A percentile compares a stretch with the other conserved stretches of the same genome.
phyloP scores from a whole-genome alignment of 2,329 filamentous ascomycete genomes.

The Botrytis fragariae region DNA sequence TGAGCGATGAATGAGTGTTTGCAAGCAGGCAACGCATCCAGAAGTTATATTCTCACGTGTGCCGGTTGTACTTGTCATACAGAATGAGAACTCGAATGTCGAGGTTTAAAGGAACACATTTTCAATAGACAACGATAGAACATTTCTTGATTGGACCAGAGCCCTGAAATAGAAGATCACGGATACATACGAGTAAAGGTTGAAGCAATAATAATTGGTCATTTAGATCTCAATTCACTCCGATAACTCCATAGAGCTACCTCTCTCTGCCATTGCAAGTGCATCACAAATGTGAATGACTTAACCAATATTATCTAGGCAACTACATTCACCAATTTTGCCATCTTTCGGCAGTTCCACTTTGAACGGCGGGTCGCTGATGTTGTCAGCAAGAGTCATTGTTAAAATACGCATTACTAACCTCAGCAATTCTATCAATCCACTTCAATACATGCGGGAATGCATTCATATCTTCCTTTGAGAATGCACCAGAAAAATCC shows the following conservation, averaged over 20 bases:
- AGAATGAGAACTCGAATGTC: background rate
- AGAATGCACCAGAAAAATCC: slow-evolving; percentile 43
- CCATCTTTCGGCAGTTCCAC: slow-evolving; percentile 34
- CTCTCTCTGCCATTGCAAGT: background rate
- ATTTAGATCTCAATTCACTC: background rate
- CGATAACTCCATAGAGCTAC: background rate
- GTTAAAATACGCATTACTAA: background rate
- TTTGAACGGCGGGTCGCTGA: slow-evolving; percentile 26
- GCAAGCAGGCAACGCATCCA: background rate
- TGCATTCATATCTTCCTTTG: slow-evolving; percentile 46
- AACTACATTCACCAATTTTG: slow-evolving; percentile 10
- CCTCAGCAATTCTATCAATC: slow-evolving; percentile 50
- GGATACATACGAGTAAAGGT: background rate
- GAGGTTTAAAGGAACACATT: background rate
- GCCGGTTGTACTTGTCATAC: background rate
- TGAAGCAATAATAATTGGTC: background rate
- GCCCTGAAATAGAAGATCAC: background rate
- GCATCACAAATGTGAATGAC: background rate
- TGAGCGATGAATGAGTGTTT: background rate
- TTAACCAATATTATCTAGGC: background rate
- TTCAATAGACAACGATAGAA: background rate
- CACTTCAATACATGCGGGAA: slow-evolving; percentile 54
- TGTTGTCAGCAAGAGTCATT: slow-evolving; percentile 1
- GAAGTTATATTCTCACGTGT: background rate
- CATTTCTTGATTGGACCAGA: background rate